phyloP scores from a whole-genome alignment of 495 filamentous ascomycete genomes.

The Coniosporium apollinis region DNA sequence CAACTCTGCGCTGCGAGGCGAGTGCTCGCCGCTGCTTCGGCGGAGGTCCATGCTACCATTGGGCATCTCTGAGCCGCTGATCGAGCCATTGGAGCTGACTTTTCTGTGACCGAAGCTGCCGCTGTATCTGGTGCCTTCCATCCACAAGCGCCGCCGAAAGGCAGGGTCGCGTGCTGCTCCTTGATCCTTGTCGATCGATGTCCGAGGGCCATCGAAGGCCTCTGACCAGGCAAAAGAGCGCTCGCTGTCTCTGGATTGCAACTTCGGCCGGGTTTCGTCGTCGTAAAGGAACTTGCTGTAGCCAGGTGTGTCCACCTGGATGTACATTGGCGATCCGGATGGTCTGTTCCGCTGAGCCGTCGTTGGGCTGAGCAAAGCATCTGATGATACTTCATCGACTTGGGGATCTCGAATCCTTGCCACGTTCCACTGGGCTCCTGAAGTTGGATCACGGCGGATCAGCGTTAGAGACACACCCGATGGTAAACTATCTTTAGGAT shows the following conservation, averaged over 20 bases:
- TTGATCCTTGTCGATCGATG: slow-evolving; percentile 3
- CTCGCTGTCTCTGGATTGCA: slow-evolving; percentile 2
- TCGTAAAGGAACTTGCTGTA: slow-evolving; percentile 38
- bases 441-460: slow-evolving; percentile 71
- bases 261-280: slow-evolving; percentile 6
- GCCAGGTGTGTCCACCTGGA: slow-evolving; percentile 46
- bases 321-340: slow-evolving; percentile 28
- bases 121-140: slow-evolving; percentile 18
- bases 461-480: slow-evolving; percentile 51
- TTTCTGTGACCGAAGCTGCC: slow-evolving; percentile 7
- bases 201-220: slow-evolving; percentile 1
- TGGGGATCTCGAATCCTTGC: slow-evolving; percentile 46
- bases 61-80: no score
- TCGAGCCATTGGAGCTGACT: background rate
- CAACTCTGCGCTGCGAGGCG: background rate
- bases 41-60: background rate
- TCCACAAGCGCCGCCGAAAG: slow-evolving; percentile 21
- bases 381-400: slow-evolving; percentile 17
- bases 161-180: background rate
- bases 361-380: slow-evolving; percentile 3
- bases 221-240: background rate
- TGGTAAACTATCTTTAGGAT: slow-evolving; percentile 21
- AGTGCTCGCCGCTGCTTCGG: background rate
- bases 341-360: slow-evolving; percentile 11
- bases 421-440: slow-evolving; percentile 77